Base-by-base conservation (phyloP, 2,329 filamentous ascomycete species). In the Fusarium neocosmosporiellum region DNA sequence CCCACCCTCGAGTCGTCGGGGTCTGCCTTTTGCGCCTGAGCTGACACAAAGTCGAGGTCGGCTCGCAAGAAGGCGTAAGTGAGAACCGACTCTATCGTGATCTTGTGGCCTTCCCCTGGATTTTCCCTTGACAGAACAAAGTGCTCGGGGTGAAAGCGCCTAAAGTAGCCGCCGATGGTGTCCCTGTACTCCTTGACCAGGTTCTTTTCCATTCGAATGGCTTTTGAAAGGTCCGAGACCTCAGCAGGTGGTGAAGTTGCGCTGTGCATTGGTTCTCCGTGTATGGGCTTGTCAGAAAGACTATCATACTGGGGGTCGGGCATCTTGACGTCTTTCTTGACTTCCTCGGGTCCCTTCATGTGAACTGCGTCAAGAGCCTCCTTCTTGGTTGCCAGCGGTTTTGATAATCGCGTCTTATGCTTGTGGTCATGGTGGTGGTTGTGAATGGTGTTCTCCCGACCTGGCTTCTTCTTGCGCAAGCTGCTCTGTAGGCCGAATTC, bases 31-130 rank as follows among this genome's bases (percentile, higher is more conserved):
- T 90, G 88, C 7, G 95, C 95, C 82, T 98, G 96, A 1, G 94
- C 95, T 7, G 93, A 90, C 63, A 98, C 92, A 78, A 99, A 99
- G 82, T 98, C 96, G 59, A 98, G 90, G 81, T 99, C 96, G 36
- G 95, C 95, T 75, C 94, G 93, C 57, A 99, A 87, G 78, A 99
- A 99, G 24, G 96, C 94, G 82, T 98, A 98, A 67, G 93, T 93
- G 61, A 99, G 86, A 37, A 97, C 90, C 1, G 93, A 90, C 78
- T 96, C 93, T 69, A 95, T 89, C 16, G 90, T 90, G 37, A 91
- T 86, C 16, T 87, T 16, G 78, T 77, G 41, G 80, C 77, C 34
- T 81, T 79, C 29, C 77, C 27, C 75, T 5, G 75, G 55, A 7
- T 72, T 69, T 14, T 80, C 77, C 20, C 78, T 76, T 14, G 84